Conservation (phyloP, 805 yeast genomes). For the Schwanniomyces sp. region DNA sequence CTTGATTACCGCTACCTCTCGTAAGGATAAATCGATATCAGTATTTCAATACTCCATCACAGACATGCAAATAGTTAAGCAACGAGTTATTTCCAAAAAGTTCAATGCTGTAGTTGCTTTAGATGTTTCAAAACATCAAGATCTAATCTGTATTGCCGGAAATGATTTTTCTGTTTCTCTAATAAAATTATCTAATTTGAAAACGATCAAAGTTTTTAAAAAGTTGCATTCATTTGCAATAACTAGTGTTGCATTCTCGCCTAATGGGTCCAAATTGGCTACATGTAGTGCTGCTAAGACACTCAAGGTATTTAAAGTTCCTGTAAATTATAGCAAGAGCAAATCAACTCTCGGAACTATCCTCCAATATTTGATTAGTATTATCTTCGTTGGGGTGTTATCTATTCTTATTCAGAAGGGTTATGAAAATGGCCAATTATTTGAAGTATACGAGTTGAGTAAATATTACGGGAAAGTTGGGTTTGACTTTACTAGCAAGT, state of each 20-base stretch:
- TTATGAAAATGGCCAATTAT: slow-evolving; percentile 35
- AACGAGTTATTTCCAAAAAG: slow-evolving; percentile 43
- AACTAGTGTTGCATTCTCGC: slow-evolving; percentile 69
- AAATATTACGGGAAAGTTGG: slow-evolving; percentile 12
- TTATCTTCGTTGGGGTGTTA: slow-evolving; percentile 28
- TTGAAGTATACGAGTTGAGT: slow-evolving; percentile 18
- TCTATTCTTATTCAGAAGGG: slow-evolving; percentile 35
- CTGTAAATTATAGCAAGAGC: slow-evolving; percentile 46
- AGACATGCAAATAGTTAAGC: slow-evolving; percentile 41
- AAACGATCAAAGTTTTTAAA: slow-evolving; percentile 47
- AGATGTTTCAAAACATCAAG: slow-evolving; percentile 42
- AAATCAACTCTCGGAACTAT: slow-evolving; percentile 36
- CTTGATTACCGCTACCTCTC: slow-evolving; percentile 31
- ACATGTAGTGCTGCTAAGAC: slow-evolving; percentile 78
- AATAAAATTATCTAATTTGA: slow-evolving; percentile 52
- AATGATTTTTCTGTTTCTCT: slow-evolving; percentile 67
- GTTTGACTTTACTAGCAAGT: slow-evolving; percentile 16
- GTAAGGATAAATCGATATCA: slow-evolving; percentile 36
- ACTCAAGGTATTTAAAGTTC: slow-evolving; percentile 61
- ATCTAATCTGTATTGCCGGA: slow-evolving; percentile 56
- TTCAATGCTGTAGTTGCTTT: slow-evolving; percentile 56
- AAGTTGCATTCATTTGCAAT: slow-evolving; percentile 78
- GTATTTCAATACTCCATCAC: slow-evolving; percentile 46
- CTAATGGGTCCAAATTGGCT: slow-evolving; percentile 65
- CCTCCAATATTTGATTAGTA: slow-evolving; percentile 33